Percentiles rank a stretch among this genome's conserved stretches.
Conservation (phyloP, 2,329 filamentous ascomycete genomes). For the Aspergillus carbonarius region DNA sequence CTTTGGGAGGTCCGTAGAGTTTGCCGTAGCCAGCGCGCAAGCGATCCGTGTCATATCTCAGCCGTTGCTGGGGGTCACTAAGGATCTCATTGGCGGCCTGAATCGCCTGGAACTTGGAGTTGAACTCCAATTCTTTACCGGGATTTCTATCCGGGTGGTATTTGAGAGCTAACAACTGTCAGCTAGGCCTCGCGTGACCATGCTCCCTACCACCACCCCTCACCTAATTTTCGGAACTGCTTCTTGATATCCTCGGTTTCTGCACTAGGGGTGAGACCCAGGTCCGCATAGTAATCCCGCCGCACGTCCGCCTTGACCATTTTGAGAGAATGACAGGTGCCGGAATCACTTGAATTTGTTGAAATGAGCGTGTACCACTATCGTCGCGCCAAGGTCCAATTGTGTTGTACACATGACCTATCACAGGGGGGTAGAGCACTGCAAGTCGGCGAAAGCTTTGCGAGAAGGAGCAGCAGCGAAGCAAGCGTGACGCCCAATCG, state of each 20-base stretch:
- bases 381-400: slow-evolving; percentile 11
- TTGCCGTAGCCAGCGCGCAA: slow-evolving; percentile 50
- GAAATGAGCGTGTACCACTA: slow-evolving; percentile 13
- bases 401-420: slow-evolving; percentile 24
- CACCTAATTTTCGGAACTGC: slow-evolving; percentile 80
- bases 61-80: slow-evolving; percentile 57
- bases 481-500: background rate
- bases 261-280: slow-evolving; percentile 68
- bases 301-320: slow-evolving; percentile 69
- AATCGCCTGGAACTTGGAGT: slow-evolving; percentile 80
- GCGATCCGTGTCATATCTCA: slow-evolving; percentile 63
- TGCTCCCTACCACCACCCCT: slow-evolving; percentile 18
- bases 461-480: background rate
- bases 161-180: slow-evolving; percentile 62
- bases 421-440: background rate
- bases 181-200: background rate
- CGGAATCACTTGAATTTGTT: slow-evolving; percentile 5
- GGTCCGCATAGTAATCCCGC: slow-evolving; percentile 81
- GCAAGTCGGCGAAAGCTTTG: background rate
- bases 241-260: slow-evolving; percentile 77
- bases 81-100: slow-evolving; percentile 82
- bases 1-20: slow-evolving; percentile 31
- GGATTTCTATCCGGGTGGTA: slow-evolving; percentile 90
- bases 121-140: slow-evolving; percentile 75
- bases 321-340: slow-evolving; percentile 29